Evolutionary conservation across 2,329 filamentous ascomycete species (phyloP).

Genomic region (Pseudopithomyces chartarum): DNA sequence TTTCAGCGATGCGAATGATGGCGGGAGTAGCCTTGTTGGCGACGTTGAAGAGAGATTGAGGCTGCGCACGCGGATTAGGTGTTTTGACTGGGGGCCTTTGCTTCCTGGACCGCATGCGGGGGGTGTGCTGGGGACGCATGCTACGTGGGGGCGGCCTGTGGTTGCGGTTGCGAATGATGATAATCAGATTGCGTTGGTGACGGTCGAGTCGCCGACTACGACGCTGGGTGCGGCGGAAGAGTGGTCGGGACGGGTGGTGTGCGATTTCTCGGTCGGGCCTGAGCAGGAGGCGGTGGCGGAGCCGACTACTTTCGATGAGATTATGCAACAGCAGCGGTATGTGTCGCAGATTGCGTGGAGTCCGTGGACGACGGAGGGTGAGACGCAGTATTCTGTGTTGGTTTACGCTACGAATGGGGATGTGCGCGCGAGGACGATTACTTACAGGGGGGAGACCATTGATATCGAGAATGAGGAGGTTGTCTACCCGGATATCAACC

Average conservation of each 20-base stretch:
- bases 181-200: constrained; percentile 46
- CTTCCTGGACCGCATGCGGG: constrained; percentile 15
- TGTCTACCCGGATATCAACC: constrained; percentile 23
- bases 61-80: constrained; percentile 45
- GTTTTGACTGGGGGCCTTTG: constrained; percentile 49
- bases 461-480: constrained; percentile 26
- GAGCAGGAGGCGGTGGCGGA: constrained; percentile 17
- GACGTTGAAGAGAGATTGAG: constrained; percentile 40
- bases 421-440: constrained; percentile 31
- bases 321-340: constrained; percentile 37
- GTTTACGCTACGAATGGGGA: constrained; percentile 44
- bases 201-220: constrained; percentile 46
- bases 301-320: constrained; percentile 35
- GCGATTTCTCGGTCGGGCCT: constrained; percentile 26
- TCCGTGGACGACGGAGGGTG: constrained; percentile 37
- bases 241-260: constrained; percentile 37
- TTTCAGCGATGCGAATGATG: constrained; percentile 10
- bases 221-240: constrained; percentile 23
- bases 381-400: constrained; percentile 34
- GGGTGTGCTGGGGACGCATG: constrained; percentile 29
- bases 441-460: constrained; percentile 18
- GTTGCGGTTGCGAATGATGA: constrained; percentile 49
- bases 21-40: constrained; percentile 21
- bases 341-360: constrained; percentile 47
- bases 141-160: constrained; percentile 34